Evolutionary conservation across 257 asterid species (phyloP).

Genomic region (Datura wrightii): DNA sequence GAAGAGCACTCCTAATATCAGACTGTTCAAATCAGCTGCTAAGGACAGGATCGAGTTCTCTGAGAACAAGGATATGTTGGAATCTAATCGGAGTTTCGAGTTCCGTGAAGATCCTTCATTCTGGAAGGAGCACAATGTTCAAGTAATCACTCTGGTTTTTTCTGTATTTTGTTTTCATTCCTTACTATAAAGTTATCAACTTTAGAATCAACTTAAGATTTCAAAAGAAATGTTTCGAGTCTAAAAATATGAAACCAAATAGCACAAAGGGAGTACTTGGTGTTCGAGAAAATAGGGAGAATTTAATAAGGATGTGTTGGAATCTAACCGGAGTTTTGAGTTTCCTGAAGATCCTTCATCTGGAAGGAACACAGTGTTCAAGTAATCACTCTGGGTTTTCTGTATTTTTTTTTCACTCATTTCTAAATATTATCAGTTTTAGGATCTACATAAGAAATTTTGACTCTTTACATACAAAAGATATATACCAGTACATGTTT

Average conservation of each 20-base stretch:
- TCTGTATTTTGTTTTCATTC: not conserved
- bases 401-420: not conserved
- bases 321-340: constrained; percentile 57
- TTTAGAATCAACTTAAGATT: too few species aligned
- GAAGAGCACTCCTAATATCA: constrained; percentile 71
- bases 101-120: constrained; percentile 74
- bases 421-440: not conserved
- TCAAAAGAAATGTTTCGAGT: too few species aligned
- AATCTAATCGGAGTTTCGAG: constrained; percentile 57
- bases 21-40: constrained; percentile 50
- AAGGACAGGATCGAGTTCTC: constrained; percentile 42
- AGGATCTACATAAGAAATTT: too few species aligned
- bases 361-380: constrained; percentile 94
- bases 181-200: not conserved
- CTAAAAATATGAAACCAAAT: too few species aligned
- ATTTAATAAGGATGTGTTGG: constrained; percentile 35
- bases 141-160: constrained; percentile 46
- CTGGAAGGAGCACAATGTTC: constrained; percentile 89
- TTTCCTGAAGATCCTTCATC: constrained; percentile 62
- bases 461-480: not conserved
- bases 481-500: not conserved
- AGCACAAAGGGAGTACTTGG: too few species aligned
- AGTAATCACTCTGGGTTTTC: constrained; percentile 40
- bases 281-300: too few species aligned
- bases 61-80: constrained; percentile 46